These are phyloP conservation scores for Phaeosphaeria sp. DNA, from an alignment of 2,329 filamentous ascomycete genomes.

Conservation along the genomic window DNA sequence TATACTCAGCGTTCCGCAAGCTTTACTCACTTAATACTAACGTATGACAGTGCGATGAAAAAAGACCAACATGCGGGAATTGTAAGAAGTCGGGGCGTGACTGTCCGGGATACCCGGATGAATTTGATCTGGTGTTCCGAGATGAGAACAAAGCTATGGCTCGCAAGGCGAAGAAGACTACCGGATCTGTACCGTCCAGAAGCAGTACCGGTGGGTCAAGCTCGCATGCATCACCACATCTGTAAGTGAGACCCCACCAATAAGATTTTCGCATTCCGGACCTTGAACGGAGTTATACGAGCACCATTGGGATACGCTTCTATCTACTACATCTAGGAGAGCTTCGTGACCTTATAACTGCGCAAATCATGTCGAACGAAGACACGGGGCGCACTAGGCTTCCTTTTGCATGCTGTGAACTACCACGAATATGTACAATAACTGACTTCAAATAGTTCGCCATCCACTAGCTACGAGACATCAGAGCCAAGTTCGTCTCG, in stretches of 20 bases:
- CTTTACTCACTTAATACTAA: slow-evolving; percentile 8
- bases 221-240: slow-evolving; percentile 39
- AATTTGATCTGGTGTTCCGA: slow-evolving; percentile 75
- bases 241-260: slow-evolving; percentile 26
- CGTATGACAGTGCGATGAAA: slow-evolving; percentile 43
- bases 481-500: slow-evolving; percentile 17
- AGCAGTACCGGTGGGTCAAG: slow-evolving; percentile 23
- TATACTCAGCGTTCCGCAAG: slow-evolving; percentile 2
- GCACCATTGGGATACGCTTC: too few species aligned
- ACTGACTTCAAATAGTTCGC: slow-evolving; percentile 23
- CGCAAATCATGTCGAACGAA: too few species aligned
- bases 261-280: neutral
- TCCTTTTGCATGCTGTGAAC: too few species aligned
- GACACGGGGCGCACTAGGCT: too few species aligned
- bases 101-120: slow-evolving; percentile 59
- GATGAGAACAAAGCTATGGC: slow-evolving; percentile 75
- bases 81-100: slow-evolving; percentile 41
- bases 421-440: neutral
- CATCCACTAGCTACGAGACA: slow-evolving; percentile 25
- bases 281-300: neutral
- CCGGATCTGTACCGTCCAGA: slow-evolving; percentile 23
- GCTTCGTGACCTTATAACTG: too few species aligned
- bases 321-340: too few species aligned
- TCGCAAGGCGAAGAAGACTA: slow-evolving; percentile 62
- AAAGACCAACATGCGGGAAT: slow-evolving; percentile 44